Conservation (phyloP, 2,329 filamentous ascomycete genomes). For the Pseudomassariella vexata region DNA sequence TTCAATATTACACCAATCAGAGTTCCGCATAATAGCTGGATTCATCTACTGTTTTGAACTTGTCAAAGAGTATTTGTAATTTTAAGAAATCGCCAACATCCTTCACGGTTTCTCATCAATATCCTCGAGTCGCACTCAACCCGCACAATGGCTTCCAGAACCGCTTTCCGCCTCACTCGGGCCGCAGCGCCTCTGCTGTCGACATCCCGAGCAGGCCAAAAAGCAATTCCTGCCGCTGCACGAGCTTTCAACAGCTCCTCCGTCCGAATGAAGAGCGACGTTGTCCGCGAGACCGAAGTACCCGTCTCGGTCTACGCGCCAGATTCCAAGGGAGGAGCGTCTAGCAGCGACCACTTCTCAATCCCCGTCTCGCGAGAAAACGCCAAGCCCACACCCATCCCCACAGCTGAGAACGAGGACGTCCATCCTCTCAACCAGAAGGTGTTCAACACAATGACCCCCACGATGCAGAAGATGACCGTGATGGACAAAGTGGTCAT, state of each 20-base stretch:
- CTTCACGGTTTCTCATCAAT: neutral
- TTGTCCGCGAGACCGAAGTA: slow-evolving; percentile 51
- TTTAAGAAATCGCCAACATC: neutral
- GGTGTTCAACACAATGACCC: slow-evolving; percentile 51
- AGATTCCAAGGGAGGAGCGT: slow-evolving; percentile 35
- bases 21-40: neutral
- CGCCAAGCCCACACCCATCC: slow-evolving; percentile 35
- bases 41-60: slow-evolving; percentile 1
- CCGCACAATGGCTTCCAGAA: slow-evolving; percentile 23
- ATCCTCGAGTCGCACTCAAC: neutral
- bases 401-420: slow-evolving; percentile 37
- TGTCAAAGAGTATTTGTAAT: neutral
- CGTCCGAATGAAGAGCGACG: slow-evolving; percentile 39
- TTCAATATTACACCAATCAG: slow-evolving; percentile 3
- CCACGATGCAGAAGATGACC: slow-evolving; percentile 64
- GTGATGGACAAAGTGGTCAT: slow-evolving; percentile 67
- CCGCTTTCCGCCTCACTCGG: slow-evolving; percentile 22
- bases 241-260: slow-evolving; percentile 32
- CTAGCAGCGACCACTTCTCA: slow-evolving; percentile 44
- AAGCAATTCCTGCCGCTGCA: slow-evolving; percentile 20
- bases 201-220: slow-evolving; percentile 12
- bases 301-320: slow-evolving; percentile 49
- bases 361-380: slow-evolving; percentile 45
- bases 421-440: slow-evolving; percentile 47
- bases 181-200: slow-evolving; percentile 22